These are phyloP conservation scores for Hsuehochloa calcarea DNA, from an alignment of 176 grass and related monocot species.

Conservation along the genomic window DNA sequence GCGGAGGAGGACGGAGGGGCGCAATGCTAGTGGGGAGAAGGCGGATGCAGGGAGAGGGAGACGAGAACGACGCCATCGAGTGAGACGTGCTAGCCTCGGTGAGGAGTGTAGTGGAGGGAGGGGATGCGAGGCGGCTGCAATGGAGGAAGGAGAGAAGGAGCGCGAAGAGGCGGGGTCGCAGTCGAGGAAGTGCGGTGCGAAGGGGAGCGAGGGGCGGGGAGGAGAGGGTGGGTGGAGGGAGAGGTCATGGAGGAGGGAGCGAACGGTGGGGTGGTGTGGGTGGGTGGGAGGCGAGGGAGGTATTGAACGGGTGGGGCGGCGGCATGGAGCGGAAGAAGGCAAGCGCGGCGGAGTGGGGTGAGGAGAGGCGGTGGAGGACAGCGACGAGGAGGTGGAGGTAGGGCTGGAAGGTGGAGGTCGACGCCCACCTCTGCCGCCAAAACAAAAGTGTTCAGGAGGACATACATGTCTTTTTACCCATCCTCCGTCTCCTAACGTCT, in stretches of 20 bases:
- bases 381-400: neutral
- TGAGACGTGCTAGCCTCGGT: constrained; percentile 60
- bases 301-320: constrained; percentile 33
- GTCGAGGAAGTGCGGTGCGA: constrained; percentile 64
- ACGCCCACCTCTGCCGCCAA: too few species aligned
- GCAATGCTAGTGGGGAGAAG: constrained; percentile 54
- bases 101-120: constrained; percentile 43
- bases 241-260: constrained; percentile 32
- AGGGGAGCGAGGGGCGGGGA: constrained; percentile 2
- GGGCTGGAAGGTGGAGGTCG: neutral
- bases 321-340: constrained; percentile 40
- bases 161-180: constrained; percentile 63
- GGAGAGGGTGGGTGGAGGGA: neutral
- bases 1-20: constrained; percentile 39
- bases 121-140: constrained; percentile 31
- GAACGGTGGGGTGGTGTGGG: constrained; percentile 25
- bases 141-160: constrained; percentile 80
- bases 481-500: too few species aligned
- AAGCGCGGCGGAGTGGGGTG: constrained; percentile 26
- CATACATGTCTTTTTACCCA: too few species aligned
- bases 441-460: too few species aligned
- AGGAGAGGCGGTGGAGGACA: constrained; percentile 24
- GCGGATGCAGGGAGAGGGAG: constrained; percentile 29
- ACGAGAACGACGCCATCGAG: constrained; percentile 44
- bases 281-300: constrained; percentile 40